phyloP scores from a whole-genome alignment of 371 early-diverging fungal genomes.

The Mucor plumbeus region DNA sequence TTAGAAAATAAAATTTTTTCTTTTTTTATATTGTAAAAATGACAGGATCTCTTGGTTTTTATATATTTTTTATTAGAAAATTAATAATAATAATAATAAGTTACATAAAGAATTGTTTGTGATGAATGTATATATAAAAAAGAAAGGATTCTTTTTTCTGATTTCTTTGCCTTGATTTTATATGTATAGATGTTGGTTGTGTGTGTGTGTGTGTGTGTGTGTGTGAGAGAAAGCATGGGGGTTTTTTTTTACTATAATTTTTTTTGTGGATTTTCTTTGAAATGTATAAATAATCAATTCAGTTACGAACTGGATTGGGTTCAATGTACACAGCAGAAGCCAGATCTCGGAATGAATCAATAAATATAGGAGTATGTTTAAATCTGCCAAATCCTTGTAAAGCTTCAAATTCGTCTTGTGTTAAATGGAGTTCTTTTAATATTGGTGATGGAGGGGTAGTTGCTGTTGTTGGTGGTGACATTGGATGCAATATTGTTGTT shows the following conservation, averaged over 20 bases:
- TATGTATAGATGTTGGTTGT: conserved; percentile 8
- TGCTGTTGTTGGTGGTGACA: conserved; percentile 21
- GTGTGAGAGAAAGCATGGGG: not conserved
- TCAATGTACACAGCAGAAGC: conserved; percentile 33
- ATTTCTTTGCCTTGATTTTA: not conserved
- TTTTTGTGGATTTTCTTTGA: conserved; percentile 3
- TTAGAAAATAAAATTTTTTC: not conserved
- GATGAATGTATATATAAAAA: not conserved
- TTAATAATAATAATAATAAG: not conserved
- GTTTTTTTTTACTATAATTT: not conserved
- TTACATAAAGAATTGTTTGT: not conserved
- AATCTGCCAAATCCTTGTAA: conserved; percentile 51
- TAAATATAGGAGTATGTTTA: conserved; percentile 38
- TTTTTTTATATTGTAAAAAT: not conserved
- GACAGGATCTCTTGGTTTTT: not conserved
- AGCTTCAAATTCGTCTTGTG: conserved; percentile 53
- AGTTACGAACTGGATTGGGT: conserved; percentile 29
- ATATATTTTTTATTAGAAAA: not conserved
- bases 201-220: no score
- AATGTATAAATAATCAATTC: not conserved
- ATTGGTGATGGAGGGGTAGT: conserved; percentile 4
- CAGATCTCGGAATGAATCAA: conserved; percentile 43
- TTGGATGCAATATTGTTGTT: conserved; percentile 40
- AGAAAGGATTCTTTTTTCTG: not conserved
- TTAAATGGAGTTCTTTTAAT: conserved; percentile 36